phyloP scores from a whole-genome alignment of 768 basidiomycete genomes.

The Austroboletus festivus region DNA sequence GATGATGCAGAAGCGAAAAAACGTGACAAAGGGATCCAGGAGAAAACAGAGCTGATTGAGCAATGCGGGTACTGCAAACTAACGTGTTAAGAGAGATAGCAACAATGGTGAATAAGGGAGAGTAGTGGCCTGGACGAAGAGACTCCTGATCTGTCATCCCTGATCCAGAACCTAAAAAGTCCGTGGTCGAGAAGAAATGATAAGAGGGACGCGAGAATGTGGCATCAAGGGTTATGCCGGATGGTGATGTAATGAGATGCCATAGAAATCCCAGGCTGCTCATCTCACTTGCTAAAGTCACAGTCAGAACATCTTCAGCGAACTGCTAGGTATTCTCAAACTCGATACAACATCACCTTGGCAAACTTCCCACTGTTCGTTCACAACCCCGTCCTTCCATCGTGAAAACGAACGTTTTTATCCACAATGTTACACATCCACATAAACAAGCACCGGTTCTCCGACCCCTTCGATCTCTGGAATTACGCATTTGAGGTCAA shows the following conservation, averaged over 20 bases:
- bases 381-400: slow-evolving; percentile 1
- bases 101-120: slow-evolving; percentile 18
- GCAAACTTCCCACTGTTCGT: slow-evolving; percentile 6
- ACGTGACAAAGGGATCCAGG: slow-evolving; percentile 22
- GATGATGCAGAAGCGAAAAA: slow-evolving; percentile 22
- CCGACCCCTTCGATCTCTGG: slow-evolving; percentile 97
- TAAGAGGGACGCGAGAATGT: slow-evolving; percentile 3
- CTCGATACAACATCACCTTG: slow-evolving; percentile 31
- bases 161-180: slow-evolving; percentile 14
- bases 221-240: slow-evolving; percentile 5
- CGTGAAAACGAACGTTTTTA: slow-evolving; percentile 21
- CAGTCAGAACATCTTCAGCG: slow-evolving; percentile 19
- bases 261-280: slow-evolving; percentile 15
- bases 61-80: slow-evolving; percentile 25
- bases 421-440: slow-evolving; percentile 51
- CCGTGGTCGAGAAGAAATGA: slow-evolving; percentile 15
- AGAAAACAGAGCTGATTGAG: slow-evolving; percentile 19
- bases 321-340: slow-evolving; percentile 11
- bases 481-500: slow-evolving; percentile 98
- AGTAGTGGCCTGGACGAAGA: slow-evolving; percentile 14
- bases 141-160: slow-evolving; percentile 18
- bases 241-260: slow-evolving; percentile 20
- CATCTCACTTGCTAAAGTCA: slow-evolving; percentile 18
- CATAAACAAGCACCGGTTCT: slow-evolving; percentile 92
- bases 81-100: slow-evolving; percentile 26